These are phyloP conservation scores for Didymella exigua DNA, from an alignment of 2,329 filamentous ascomycete species.

Conservation along the genomic window DNA sequence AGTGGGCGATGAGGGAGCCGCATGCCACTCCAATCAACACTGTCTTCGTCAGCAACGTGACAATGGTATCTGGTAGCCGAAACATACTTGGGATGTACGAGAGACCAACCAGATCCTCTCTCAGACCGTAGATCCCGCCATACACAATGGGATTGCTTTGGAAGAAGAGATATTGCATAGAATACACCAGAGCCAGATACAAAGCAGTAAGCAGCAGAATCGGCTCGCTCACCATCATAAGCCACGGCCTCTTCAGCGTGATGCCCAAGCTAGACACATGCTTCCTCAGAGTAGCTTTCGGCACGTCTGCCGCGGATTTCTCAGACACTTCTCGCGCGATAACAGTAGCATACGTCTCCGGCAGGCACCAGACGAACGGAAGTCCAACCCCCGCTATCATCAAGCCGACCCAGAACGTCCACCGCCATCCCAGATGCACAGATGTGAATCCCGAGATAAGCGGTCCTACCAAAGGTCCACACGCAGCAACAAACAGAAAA, in stretches of 20 bases:
- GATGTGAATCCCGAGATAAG: constrained; percentile 66
- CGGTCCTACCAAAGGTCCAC: constrained; percentile 66
- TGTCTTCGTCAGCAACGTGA: neutral
- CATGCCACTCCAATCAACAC: constrained; percentile 3
- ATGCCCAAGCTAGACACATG: neutral
- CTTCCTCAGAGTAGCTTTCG: neutral
- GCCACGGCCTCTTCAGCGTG: constrained; percentile 8
- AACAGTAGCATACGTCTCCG: constrained; percentile 49
- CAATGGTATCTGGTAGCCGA: neutral
- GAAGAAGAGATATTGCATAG: constrained; percentile 71
- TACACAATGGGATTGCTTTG: constrained; percentile 72
- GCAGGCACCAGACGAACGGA: constrained; percentile 62
- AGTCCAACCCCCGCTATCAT: constrained; percentile 67
- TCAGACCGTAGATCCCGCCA: constrained; percentile 8
- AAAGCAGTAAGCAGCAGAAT: constrained; percentile 73
- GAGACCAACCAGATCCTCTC: neutral
- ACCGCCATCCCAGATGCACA: constrained; percentile 64
- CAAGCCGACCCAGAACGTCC: constrained; percentile 71
- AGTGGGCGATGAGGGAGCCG: constrained; percentile 1
- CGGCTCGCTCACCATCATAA: constrained; percentile 70
- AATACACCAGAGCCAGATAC: constrained; percentile 65
- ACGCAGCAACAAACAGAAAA: constrained; percentile 58
- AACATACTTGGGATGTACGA: constrained; percentile 8
- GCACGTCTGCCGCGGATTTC: neutral
- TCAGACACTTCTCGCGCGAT: constrained; percentile 16